Evolutionary conservation across 768 basidiomycete species (phyloP).

Genomic region (Xerocomellus chrysenteron): DNA sequence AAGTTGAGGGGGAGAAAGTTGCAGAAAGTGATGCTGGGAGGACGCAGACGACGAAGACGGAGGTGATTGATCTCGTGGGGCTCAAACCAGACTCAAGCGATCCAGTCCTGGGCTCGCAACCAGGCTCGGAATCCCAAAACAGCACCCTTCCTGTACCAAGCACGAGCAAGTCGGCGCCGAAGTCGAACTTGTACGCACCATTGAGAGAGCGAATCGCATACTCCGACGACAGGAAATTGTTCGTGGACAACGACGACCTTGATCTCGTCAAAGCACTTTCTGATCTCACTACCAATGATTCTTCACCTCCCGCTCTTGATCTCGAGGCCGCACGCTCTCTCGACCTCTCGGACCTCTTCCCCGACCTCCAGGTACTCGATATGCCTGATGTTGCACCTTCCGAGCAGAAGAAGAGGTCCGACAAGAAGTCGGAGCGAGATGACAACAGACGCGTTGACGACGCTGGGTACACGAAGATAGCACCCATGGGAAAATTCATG

Average conservation of each 20-base stretch:
- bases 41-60: conserved; percentile 27
- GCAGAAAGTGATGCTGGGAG: conserved; percentile 4
- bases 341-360: conserved; percentile 73
- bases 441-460: conserved; percentile 80
- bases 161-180: conserved; percentile 40
- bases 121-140: conserved; percentile 39
- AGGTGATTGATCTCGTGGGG: conserved; percentile 30
- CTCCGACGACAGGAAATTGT: conserved; percentile 43
- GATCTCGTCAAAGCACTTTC: conserved; percentile 52
- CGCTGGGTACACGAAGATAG: conserved; percentile 69
- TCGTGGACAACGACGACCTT: conserved; percentile 53
- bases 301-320: conserved; percentile 13
- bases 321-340: conserved; percentile 33
- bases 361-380: conserved; percentile 68
- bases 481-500: conserved; percentile 78
- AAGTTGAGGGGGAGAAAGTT: conserved; percentile 29
- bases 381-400: conserved; percentile 47
- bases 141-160: conserved; percentile 4
- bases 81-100: conserved; percentile 58
- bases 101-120: conserved; percentile 47
- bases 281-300: conserved; percentile 35
- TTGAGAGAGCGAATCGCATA: conserved; percentile 58
- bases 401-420: conserved; percentile 49
- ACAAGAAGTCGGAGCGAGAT: conserved; percentile 58
- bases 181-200: conserved; percentile 50